Conservation (phyloP, 179 eudicot genomes). For the Amaranthus tricolor region DNA sequence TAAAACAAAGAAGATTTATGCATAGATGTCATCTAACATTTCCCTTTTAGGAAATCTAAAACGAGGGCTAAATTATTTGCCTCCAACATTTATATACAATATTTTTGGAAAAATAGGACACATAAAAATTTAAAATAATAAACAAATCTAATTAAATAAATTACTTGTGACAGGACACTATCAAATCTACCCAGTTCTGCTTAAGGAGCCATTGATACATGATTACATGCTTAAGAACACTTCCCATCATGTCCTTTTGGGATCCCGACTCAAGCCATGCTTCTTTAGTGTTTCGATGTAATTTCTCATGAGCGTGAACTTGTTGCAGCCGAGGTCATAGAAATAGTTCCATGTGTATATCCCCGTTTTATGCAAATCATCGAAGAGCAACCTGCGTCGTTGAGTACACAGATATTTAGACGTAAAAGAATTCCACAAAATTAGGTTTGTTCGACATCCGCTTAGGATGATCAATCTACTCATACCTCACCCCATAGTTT, state of each 20-base stretch:
- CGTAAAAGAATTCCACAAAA: neutral
- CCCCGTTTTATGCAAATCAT: conserved; percentile 97
- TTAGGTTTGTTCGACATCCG: too few species aligned
- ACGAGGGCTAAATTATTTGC: too few species aligned
- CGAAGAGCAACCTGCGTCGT: conserved; percentile 66
- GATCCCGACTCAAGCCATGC: conserved; percentile 80
- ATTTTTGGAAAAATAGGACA: too few species aligned
- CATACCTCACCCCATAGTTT: conserved; percentile 94
- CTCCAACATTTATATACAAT: too few species aligned
- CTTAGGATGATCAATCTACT: neutral
- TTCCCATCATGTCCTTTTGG: conserved; percentile 53
- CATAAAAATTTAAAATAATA: too few species aligned
- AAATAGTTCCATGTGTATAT: conserved; percentile 89
- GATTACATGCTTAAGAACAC: neutral
- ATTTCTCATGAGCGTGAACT: conserved; percentile 78
- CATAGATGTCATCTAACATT: too few species aligned
- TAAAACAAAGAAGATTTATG: too few species aligned
- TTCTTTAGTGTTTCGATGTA: conserved; percentile 69
- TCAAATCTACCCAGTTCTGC: too few species aligned
- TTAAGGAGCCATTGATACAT: too few species aligned
- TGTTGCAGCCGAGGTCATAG: conserved; percentile 83
- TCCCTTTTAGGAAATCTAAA: too few species aligned
- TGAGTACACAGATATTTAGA: neutral
- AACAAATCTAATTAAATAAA: too few species aligned
- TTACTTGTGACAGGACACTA: too few species aligned